phyloP scores from a whole-genome alignment of 257 asterid species.

The Nicotiana undulata region DNA sequence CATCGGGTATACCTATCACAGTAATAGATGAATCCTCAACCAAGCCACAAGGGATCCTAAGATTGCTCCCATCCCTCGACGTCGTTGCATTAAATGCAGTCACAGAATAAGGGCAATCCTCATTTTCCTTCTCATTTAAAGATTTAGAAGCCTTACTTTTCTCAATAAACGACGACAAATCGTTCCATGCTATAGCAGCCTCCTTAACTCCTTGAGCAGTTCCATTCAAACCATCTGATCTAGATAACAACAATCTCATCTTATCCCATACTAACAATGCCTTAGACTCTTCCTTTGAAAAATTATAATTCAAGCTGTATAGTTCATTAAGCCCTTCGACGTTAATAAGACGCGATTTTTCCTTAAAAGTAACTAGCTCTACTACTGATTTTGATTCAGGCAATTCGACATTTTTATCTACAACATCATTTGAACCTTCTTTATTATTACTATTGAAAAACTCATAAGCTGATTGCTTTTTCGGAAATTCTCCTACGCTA shows the following conservation, averaged over 20 bases:
- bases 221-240: slow-evolving; percentile 85
- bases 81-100: slow-evolving; percentile 21
- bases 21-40: slow-evolving; percentile 81
- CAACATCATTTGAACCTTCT: slow-evolving; percentile 15
- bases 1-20: slow-evolving; percentile 71
- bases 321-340: slow-evolving; percentile 47
- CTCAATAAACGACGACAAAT: slow-evolving; percentile 27
- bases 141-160: slow-evolving; percentile 24
- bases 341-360: slow-evolving; percentile 34
- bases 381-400: slow-evolving; percentile 17
- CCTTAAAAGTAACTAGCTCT: slow-evolving; percentile 19
- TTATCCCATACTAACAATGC: slow-evolving; percentile 53
- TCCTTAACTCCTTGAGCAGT: slow-evolving; percentile 78
- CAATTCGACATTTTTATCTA: slow-evolving; percentile 11
- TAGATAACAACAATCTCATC: slow-evolving; percentile 56
- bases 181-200: slow-evolving; percentile 54
- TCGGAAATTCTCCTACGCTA: slow-evolving; percentile 35
- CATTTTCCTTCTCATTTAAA: slow-evolving; percentile 10
- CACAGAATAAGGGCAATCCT: slow-evolving; percentile 52
- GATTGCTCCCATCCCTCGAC: slow-evolving; percentile 22
- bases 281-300: slow-evolving; percentile 32
- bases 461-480: slow-evolving; percentile 53
- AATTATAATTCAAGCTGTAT: slow-evolving; percentile 35
- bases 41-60: slow-evolving; percentile 80
- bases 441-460: slow-evolving; percentile 50